Conservation (phyloP, 1,284 basidiomycete species). For the Albatrellus sp. region DNA sequence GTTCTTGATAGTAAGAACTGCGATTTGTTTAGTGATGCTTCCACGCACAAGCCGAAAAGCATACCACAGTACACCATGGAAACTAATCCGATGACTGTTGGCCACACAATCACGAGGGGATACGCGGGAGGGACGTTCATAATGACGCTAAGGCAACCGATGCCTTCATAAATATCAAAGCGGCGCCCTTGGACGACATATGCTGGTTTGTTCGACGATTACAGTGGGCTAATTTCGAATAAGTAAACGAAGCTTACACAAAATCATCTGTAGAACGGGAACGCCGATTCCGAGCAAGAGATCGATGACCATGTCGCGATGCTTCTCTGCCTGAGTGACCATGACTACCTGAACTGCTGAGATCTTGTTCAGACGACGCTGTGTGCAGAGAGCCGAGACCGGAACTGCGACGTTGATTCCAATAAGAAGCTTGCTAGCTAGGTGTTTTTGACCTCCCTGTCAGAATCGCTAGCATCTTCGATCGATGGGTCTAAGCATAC, state of each 20-base stretch:
- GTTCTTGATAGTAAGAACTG: conserved; percentile 24
- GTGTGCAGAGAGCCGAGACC: conserved; percentile 33
- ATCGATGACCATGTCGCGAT: conserved; percentile 23
- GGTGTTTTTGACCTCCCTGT: neutral
- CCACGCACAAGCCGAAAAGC: conserved; percentile 3
- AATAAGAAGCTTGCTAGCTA: conserved; percentile 26
- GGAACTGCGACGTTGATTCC: conserved; percentile 26
- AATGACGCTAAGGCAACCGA: conserved; percentile 28
- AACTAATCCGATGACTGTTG: conserved; percentile 25
- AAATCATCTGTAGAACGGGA: conserved; percentile 22
- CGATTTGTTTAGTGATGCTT: conserved; percentile 13
- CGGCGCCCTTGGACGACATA: conserved; percentile 33
- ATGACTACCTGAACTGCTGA: conserved; percentile 20
- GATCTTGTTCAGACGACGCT: conserved; percentile 35
- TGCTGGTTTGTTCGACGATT: conserved; percentile 16
- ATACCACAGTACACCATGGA: conserved; percentile 27
- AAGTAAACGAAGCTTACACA: conserved; percentile 21
- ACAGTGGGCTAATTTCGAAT: neutral
- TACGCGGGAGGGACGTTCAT: conserved; percentile 26
- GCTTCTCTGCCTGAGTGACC: conserved; percentile 17
- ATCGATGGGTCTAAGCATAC: conserved; percentile 25
- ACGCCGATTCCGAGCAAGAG: conserved; percentile 24
- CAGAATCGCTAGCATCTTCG: neutral
- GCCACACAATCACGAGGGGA: conserved; percentile 22
- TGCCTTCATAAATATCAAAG: conserved; percentile 31